A percentile compares a stretch with the other conserved stretches of the same genome.
Conservation (phyloP, 2,329 filamentous ascomycete genomes). For the Emericellopsis cladophorae region DNA sequence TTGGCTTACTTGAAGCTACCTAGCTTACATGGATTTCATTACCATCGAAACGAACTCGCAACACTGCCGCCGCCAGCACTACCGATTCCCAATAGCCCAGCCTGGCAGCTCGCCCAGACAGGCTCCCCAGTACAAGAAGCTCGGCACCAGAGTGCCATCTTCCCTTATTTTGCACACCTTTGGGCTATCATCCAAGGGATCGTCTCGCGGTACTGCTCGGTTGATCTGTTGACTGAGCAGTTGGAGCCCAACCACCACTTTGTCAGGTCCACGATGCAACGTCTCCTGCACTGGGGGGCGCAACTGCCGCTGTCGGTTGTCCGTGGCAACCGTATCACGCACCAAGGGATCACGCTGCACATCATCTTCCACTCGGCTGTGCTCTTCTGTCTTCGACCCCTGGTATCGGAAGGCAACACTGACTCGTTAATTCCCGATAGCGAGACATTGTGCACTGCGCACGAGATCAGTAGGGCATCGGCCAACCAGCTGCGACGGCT, state of each 20-base stretch:
- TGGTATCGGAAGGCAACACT: background rate
- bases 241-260: background rate
- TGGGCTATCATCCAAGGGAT: conserved; percentile 3
- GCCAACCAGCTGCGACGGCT: conserved; percentile 3
- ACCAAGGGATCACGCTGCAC: conserved; percentile 4
- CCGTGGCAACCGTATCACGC: conserved; percentile 3
- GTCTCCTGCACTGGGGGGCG: conserved; percentile 1
- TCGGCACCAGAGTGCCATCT: background rate
- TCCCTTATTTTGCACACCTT: conserved; percentile 1
- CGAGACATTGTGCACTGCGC: background rate
- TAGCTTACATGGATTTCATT: conserved; percentile 3
- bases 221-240: background rate
- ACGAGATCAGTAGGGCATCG: conserved; percentile 2
- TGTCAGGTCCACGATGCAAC: background rate
- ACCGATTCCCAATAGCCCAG: background rate
- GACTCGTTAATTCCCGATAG: background rate
- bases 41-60: conserved; percentile 1
- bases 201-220: background rate
- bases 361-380: conserved; percentile 4
- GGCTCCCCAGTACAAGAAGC: background rate
- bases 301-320: conserved; percentile 2
- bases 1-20: background rate
- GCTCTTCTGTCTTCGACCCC: conserved; percentile 1
- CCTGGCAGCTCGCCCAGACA: background rate
- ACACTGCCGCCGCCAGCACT: background rate